Evolutionary conservation across 2,329 filamentous ascomycete genomes (phyloP), one percentile per base, ranked within the genome.

Genomic region (Pestalotiopsis sp.): DNA sequence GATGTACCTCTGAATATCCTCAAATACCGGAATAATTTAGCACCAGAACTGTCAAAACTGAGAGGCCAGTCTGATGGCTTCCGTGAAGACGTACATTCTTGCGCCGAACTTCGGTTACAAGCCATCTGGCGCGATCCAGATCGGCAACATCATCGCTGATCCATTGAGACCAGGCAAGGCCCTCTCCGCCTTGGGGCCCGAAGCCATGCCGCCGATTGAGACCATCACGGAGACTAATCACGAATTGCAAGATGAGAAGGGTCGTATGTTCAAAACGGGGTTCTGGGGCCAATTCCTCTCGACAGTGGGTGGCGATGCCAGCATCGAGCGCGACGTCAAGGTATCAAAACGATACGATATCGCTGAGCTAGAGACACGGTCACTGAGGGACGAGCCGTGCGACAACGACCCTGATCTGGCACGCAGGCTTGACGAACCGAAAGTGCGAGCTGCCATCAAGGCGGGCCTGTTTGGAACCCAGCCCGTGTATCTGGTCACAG

Each of bases 261-360:
- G 61, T 6, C 61, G n/a, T 12, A 4, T 45, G 7, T 23, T 64
- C 14, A 38, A n/a, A n/a, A 27, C 20, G 1, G 61, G 61, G 20
- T 45, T 64, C n/a, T 64, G 61, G 61, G 38, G 27, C 5, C 61
- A 64, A 3, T 64, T 64, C 61, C 61, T 64, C 11, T 45, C 39
- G 23, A 56, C 17, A 23, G 63, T 65, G 39, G 39, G 36, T 4
- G 62, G 62, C n/a, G 39, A n/a, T 13, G 23, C 11, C 52, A 2
- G 52, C 52, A 4, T 25, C 9, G 52, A 57, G 52, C 52, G n/a
- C 5, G n/a, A 57, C 4, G n/a, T 57, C n/a, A 57, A 57, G 12
- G 11, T 11, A 17, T 17, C n/a, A 57, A 11, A 20, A 20, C 4
- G 23, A 17, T 57, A 57, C 52, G 52, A 57, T 2, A 57, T 57